Evolutionary conservation across 2,329 filamentous ascomycete species (phyloP).

Genomic region (Ascochyta viciae-villosae): DNA sequence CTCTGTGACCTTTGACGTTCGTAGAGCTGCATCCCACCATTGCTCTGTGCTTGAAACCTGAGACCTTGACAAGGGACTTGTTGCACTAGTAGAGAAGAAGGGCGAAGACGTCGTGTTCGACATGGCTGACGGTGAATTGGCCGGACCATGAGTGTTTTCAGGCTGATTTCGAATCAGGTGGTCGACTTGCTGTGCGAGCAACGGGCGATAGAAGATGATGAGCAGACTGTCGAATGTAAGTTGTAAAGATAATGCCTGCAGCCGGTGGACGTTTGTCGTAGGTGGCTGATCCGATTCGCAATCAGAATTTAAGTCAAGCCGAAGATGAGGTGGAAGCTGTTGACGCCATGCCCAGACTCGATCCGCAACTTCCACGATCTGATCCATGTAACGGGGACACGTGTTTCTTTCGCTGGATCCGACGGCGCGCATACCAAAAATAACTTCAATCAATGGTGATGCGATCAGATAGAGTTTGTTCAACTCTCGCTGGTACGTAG

Average conservation of each 20-base stretch:
- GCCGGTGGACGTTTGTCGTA: constrained; percentile 23
- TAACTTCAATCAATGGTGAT: constrained; percentile 40
- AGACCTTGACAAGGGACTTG: constrained; percentile 16
- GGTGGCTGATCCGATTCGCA: constrained; percentile 17
- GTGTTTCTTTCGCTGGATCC: constrained; percentile 8
- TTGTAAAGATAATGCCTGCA: constrained; percentile 54
- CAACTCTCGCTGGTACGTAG: constrained; percentile 29
- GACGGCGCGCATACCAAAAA: constrained; percentile 30
- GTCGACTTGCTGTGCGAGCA: constrained; percentile 49
- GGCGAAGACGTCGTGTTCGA: constrained; percentile 10
- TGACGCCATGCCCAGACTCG: constrained; percentile 33
- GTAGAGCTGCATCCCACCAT: constrained; percentile 50
- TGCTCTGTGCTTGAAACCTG: constrained; percentile 36
- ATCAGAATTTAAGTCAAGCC: constrained; percentile 28
- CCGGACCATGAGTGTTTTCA: constrained; percentile 8
- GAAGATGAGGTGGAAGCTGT: constrained; percentile 32
- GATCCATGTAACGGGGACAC: constrained; percentile 10
- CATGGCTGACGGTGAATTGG: constrained; percentile 8
- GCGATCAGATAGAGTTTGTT: constrained; percentile 40
- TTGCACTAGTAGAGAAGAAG: constrained; percentile 1
- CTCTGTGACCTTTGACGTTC: constrained; percentile 50
- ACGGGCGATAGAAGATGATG: constrained; percentile 54
- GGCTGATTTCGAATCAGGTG: constrained; percentile 29
- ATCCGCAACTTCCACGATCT: constrained; percentile 27
- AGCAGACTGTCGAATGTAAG: constrained; percentile 54